Base-by-base conservation (phyloP, 495 filamentous ascomycete genomes). In the Parathielavia hyrcaniae region DNA sequence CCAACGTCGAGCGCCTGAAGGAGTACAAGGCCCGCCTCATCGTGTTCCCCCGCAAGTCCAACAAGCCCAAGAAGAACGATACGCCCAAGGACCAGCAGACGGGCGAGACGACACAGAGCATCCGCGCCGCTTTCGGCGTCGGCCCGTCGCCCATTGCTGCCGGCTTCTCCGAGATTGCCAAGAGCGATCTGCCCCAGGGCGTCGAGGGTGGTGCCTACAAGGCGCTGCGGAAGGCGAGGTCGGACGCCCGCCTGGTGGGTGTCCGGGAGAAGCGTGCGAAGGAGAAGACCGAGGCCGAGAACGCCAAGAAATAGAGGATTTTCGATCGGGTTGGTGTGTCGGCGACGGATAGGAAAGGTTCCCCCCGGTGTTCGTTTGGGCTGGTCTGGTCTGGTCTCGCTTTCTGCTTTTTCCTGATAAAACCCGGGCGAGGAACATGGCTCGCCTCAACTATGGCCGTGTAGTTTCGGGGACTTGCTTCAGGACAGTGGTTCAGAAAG, bases 1-100 rank as follows among this genome's bases (percentile, higher is more conserved):
- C 80, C 80, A 98, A 98, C 79, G 95, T 97, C 64, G 86, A 86
- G 73, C 93, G 93, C 69, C 88, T 98, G 65, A 88, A 95, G 81
- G 89, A 86, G 72, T 98, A 96, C 90, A 87, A 86, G 79, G 83
- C 83, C 64, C 89, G 91, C 70, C 77, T 98, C 71, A 95, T 98
- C 78, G 80, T 98, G 75, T 97, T 97, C 86, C 93, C 93, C 69
- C 90, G 90, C 82, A 92, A 90, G 78, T 80, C 83, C 71, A 90
- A 90, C 77, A 86, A 93, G 79, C 80, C 84, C 77, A 96, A 92
- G 86, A 86, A 85, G 67, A 83, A 85, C 73, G 93, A 97, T 77
- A 86, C 88, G 69, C 84, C 87, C 72, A 90, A 93, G 74, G 91
- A 95, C 63, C 83, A 93, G 76, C 84, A 84, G 70, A 81, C 79